Evolutionary conservation across 495 filamentous ascomycete genomes (phyloP).

Genomic region (Aspergillus baeticus): DNA sequence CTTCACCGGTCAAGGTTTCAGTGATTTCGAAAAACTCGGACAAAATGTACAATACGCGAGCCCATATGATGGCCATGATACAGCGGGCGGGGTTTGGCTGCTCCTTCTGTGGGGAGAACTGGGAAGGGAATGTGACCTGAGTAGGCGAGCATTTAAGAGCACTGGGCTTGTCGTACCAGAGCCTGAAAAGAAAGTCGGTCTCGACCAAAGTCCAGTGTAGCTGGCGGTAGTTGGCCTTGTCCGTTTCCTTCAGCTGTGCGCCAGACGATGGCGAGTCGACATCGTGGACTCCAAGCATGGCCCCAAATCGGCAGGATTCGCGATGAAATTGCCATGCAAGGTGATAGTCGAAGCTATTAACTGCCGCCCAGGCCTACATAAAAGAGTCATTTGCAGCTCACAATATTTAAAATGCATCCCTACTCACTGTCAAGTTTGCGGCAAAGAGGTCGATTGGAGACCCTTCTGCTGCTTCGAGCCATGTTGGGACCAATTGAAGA

Average conservation of each 20-base stretch:
- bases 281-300: conserved; percentile 2
- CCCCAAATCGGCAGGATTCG: conserved; percentile 6
- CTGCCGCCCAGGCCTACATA: conserved; percentile 2
- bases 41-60: neutral
- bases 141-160: neutral
- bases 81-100: neutral
- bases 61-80: conserved; percentile 1
- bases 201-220: conserved; percentile 6
- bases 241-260: neutral
- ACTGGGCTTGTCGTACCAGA: conserved; percentile 5
- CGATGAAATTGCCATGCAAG: conserved; percentile 10
- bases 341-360: conserved; percentile 15
- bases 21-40: neutral
- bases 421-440: neutral
- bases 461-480: conserved; percentile 5
- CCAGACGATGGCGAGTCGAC: neutral
- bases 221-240: neutral
- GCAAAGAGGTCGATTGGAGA: conserved; percentile 6
- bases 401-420: neutral
- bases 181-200: neutral
- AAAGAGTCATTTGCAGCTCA: neutral
- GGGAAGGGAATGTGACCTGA: neutral
- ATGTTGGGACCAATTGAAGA: neutral
- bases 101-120: neutral
- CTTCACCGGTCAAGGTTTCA: neutral